Evolutionary conservation across 768 basidiomycete species (phyloP), one percentile per base, ranked within the genome.

Genomic region (Pilatotrama ljubarskyi): DNA sequence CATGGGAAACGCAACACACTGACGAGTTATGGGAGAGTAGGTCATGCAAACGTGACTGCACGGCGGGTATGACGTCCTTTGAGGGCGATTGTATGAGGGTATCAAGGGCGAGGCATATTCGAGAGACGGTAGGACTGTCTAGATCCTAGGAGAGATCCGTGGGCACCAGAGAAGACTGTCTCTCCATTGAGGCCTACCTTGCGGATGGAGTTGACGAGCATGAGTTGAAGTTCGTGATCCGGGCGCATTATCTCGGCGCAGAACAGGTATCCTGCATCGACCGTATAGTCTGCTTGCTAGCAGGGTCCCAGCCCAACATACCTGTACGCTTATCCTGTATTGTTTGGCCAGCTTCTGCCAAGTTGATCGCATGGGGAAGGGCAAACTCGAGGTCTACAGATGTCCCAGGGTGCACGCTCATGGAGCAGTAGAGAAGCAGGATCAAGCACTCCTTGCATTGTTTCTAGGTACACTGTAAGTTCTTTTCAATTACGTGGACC

Each of bases 141-240:
- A 95, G 70, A 68, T 95, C 92, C 91, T 93, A 64, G 20, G 38
- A 52, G 18, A 5, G 18, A n/a, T 58, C 10, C 14, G 50, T 52
- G 50, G 20, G 52, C 2, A 25, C 32, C 9, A 29, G 20, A 40
- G 4, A 14, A 9, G 24, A 15, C 5, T 43, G 13, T 8, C 5
- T 14, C 4, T 15, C 37, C 5, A 36, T n/a, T 26, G 7, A 43
- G n/a, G 11, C 70, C 57, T 66, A 86, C 92, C 81, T 94, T 94
- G 62, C 91, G 85, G 35, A 93, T 70, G 5, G 92, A 93, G 65
- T 95, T 95, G 58, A 94, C 86, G 20, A 93, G 79, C 88, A 95
- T 92, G 22, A 95, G 76, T 51, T 84, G 82, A 32, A 93, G 76
- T 60, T 92, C 90, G 67, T 92, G 84, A 37, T 79, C 72, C 8